Evolutionary conservation across 2,329 filamentous ascomycete species (phyloP), one percentile per base, ranked within the genome.

Genomic region (Scleromitrula shiraiana): DNA sequence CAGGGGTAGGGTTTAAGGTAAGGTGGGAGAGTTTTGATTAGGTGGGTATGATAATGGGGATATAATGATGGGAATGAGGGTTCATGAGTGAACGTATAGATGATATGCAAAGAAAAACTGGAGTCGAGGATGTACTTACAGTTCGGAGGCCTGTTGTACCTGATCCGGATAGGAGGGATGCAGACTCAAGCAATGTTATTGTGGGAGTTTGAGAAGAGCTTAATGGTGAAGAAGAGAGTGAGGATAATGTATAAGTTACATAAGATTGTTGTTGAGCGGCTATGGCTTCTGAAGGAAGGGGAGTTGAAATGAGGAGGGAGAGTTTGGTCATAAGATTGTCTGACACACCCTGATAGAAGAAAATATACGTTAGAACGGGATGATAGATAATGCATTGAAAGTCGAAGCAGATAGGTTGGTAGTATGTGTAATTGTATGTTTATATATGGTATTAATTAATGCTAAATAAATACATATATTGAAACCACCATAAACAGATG

Each of bases 111-210:
- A n/a, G 5, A 5, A 15, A 7, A 2, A 33, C n/a, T 2, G 5
- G 14, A 33, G 6, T 7, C 3, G 30, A 12, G 30, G 4, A 33
- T 33, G 1, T 33, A 33, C 33, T 36, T 36, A 36, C 33, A 33
- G 87, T 91, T 27, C 86, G 76, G 20, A 86, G 72, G 1, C 86
- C 86, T 0, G 86, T 91, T 1, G 84, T 89, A 1, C 85, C 84
- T 0, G 74, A 74, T 2, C 81, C 82, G 1, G 84, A 80, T 40
- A 91, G 77, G 23, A 90, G 72, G 24, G 75, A 75, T 2, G 80
- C 77, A 26, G 81, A 80, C 66, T 90, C 86, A 12, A 85, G 72
- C 1, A 89, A 68, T 1, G 80, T 84, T 49, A 89, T 74, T 23
- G 64, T 60, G 33, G 56, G 57, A 9, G 38, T 8, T 19, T 35